A percentile compares a stretch with the other conserved stretches of the same genome.
phyloP scores from a whole-genome alignment of 805 yeast genomes.

The Blastobotrys mokoenaii region DNA sequence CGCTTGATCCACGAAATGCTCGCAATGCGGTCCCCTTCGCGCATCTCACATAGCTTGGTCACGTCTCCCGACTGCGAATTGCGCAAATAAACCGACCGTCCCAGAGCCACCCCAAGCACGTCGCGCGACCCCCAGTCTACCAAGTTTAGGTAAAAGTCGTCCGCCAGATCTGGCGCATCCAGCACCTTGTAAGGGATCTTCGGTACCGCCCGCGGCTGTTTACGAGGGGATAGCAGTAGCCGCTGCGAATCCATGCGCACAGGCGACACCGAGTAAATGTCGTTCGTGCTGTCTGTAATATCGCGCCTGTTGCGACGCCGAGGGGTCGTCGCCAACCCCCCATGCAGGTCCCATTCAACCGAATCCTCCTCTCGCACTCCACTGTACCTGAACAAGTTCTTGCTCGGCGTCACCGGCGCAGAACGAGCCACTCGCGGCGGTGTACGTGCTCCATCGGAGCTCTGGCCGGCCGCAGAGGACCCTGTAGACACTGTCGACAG shows the following conservation, averaged over 20 bases:
- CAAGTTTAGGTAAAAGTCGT: slow-evolving; percentile 84
- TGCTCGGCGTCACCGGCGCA: slow-evolving; percentile 34
- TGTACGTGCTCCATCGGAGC: slow-evolving; percentile 1
- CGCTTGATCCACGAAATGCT: slow-evolving; percentile 89
- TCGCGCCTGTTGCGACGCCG: slow-evolving; percentile 6
- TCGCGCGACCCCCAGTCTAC: slow-evolving; percentile 95
- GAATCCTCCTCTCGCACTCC: not conserved
- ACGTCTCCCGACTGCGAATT: slow-evolving; percentile 82
- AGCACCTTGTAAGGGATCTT: slow-evolving; percentile 87
- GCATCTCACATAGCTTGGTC: slow-evolving; percentile 64
- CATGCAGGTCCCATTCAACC: too few relatives aligned
- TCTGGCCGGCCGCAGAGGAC: slow-evolving; percentile 1
- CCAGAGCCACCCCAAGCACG: slow-evolving; percentile 81
- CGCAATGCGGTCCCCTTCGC: slow-evolving; percentile 60
- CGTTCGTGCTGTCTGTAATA: slow-evolving; percentile 52
- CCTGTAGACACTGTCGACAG: slow-evolving; percentile 2
- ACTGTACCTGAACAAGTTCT: slow-evolving; percentile 34
- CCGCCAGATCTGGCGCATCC: slow-evolving; percentile 93
- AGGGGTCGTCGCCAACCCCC: slow-evolving; percentile 2
- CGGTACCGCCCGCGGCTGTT: slow-evolving; percentile 66
- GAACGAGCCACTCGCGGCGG: slow-evolving; percentile 16
- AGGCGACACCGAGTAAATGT: slow-evolving; percentile 73
- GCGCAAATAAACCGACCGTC: slow-evolving; percentile 83
- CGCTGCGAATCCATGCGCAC: slow-evolving; percentile 83
- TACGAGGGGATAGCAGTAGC: slow-evolving; percentile 71